Evolutionary conservation across 345 rosid genomes (phyloP).

Genomic region (Aquilaria sinensis): DNA sequence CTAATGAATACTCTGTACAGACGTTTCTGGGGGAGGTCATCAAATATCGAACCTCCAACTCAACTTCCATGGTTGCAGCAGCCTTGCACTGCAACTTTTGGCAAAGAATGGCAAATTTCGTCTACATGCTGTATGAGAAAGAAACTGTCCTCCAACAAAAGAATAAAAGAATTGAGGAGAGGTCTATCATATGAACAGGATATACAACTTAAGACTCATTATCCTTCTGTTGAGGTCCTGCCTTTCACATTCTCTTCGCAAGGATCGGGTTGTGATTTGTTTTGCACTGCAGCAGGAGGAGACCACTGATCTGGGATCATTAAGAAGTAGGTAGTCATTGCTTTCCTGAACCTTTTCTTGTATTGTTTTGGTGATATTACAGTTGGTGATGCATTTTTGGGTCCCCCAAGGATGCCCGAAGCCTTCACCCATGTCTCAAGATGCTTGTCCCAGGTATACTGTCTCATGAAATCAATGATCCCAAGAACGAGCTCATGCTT

Average conservation of each 20-base stretch:
- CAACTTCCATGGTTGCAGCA: constrained; percentile 25
- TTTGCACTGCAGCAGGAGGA: constrained; percentile 44
- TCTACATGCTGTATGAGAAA: constrained; percentile 22
- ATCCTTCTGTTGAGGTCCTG: constrained; percentile 32
- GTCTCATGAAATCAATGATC: constrained; percentile 95
- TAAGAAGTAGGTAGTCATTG: constrained; percentile 82
- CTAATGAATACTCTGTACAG: constrained; percentile 33
- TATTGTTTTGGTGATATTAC: constrained; percentile 96
- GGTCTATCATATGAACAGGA: constrained; percentile 16
- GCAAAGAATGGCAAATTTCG: constrained; percentile 18
- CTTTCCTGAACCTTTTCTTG: constrained; percentile 96
- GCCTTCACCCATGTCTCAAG: constrained; percentile 94
- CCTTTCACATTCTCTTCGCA: constrained; percentile 51
- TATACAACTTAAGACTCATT: constrained; percentile 26
- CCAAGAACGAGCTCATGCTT: constrained; percentile 83
- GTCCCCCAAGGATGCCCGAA: constrained; percentile 89
- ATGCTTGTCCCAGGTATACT: constrained; percentile 99
- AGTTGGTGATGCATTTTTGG: constrained; percentile 70
- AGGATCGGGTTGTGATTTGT: constrained; percentile 52
- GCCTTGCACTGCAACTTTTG: constrained; percentile 38
- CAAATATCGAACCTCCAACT: constrained; percentile 42
- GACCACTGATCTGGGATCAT: constrained; percentile 99
- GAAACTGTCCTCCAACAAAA: constrained; percentile 26
- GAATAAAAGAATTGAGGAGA: constrained; percentile 19
- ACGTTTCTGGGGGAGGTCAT: constrained; percentile 28